Evolutionary conservation across 164 flowering plant species (phyloP).

Genomic region (Umbilicus rupestris): DNA sequence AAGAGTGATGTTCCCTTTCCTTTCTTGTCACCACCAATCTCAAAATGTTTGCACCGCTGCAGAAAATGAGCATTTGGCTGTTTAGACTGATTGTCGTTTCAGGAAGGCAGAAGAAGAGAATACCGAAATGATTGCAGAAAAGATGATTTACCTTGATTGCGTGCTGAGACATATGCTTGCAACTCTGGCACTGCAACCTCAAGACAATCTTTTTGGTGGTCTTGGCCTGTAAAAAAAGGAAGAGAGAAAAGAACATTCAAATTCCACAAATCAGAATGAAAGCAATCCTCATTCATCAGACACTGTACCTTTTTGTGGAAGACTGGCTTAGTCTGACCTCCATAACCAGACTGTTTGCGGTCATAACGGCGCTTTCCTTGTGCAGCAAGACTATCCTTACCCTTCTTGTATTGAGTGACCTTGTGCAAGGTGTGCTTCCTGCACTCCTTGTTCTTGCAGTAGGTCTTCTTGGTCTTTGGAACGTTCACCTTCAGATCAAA

Average conservation of each 20-base stretch:
- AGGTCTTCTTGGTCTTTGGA: slow-evolving; percentile 59
- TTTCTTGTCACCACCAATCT: slow-evolving; percentile 62
- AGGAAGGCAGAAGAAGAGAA: background rate
- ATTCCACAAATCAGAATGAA: background rate
- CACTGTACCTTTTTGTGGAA: slow-evolving; percentile 54
- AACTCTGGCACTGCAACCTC: slow-evolving; percentile 53
- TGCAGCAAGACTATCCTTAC: slow-evolving; percentile 48
- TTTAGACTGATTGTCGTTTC: background rate
- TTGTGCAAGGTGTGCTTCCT: slow-evolving; percentile 55
- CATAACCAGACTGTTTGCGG: slow-evolving; percentile 55
- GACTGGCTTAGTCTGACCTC: slow-evolving; percentile 62
- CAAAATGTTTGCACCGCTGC: slow-evolving; percentile 66
- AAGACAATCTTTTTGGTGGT: slow-evolving; percentile 64
- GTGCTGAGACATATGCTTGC: slow-evolving; percentile 59
- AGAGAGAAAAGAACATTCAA: background rate
- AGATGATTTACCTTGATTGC: slow-evolving; percentile 39
- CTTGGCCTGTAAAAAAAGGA: slow-evolving; percentile 34
- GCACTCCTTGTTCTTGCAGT: slow-evolving; percentile 61
- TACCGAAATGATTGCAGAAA: background rate
- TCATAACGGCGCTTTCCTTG: slow-evolving; percentile 58
- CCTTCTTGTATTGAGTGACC: slow-evolving; percentile 60
- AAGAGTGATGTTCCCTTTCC: slow-evolving; percentile 64
- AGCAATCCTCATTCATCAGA: background rate
- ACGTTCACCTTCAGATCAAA: slow-evolving; percentile 38
- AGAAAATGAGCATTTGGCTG: background rate